These are phyloP conservation scores for Pichia sp. DNA, from an alignment of 1,139 yeast genomes.

Conservation along the genomic window DNA sequence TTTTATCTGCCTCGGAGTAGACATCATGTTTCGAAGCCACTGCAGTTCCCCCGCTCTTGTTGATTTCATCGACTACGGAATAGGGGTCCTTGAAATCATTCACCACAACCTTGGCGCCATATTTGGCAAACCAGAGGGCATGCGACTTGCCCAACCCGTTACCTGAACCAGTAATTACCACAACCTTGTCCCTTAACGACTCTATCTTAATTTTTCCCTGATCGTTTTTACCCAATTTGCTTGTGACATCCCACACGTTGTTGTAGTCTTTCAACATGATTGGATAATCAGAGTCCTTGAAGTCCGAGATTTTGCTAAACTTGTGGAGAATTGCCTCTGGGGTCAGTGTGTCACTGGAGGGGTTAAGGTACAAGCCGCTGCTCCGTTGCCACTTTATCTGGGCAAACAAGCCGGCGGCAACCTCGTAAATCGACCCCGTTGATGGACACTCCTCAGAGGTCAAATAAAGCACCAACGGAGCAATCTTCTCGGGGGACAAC, in stretches of 20 bases:
- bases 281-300: constrained; percentile 63
- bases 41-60: constrained; percentile 69
- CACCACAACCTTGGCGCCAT: constrained; percentile 94
- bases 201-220: constrained; percentile 47
- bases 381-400: constrained; percentile 96
- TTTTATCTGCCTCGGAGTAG: constrained; percentile 69
- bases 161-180: constrained; percentile 92
- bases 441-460: constrained; percentile 57
- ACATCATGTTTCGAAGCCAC: constrained; percentile 81
- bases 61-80: constrained; percentile 73
- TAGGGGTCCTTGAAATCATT: constrained; percentile 83
- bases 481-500: constrained; percentile 82
- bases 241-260: constrained; percentile 50
- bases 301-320: constrained; percentile 62
- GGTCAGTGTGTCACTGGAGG: constrained; percentile 62
- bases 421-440: constrained; percentile 78
- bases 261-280: constrained; percentile 55
- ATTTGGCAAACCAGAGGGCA: constrained; percentile 77
- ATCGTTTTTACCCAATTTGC: constrained; percentile 51
- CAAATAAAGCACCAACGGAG: constrained; percentile 81
- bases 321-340: constrained; percentile 79
- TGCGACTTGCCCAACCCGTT: constrained; percentile 92
- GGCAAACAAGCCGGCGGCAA: constrained; percentile 91
- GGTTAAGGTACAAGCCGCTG: constrained; percentile 78
- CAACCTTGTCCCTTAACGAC: constrained; percentile 77